Evolutionary conservation across 208 protist species (phyloP), one percentile per base, ranked within the genome.

Genomic region (Leishmania tropica): DNA sequence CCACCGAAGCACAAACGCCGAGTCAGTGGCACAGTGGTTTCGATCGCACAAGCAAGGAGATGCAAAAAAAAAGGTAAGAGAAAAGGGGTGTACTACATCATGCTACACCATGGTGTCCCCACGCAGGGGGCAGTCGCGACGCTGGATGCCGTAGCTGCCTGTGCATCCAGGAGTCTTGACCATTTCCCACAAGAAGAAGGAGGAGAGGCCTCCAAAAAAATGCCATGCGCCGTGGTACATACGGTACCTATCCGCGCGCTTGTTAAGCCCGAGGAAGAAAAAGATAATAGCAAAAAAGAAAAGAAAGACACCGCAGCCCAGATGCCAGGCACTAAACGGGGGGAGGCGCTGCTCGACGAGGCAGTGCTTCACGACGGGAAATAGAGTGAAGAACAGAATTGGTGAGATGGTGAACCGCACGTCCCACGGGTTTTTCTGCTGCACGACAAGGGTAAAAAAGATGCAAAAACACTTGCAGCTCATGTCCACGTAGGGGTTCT

Each of bases 191-290:
- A 95, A 67, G 62, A 88, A 95, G n/a, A 89, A 89, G 0, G 86
- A 87, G 15, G 75, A 62, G 1, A 93, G 78, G 37, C 90, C 93
- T n/a, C 72, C 85, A 60, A 94, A 87, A 45, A 95, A 89, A 60
- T 96, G 92, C 89, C 91, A 97, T 56, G 87, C 42, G n/a, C 93
- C 88, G 81, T 97, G 93, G 68, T 87, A 95, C 37, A 97, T 82
- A 64, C 93, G 91, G 58, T 87, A 93, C 28, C 87, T 86, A 78
- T 96, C 93, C 7, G 83, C 78, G 35, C 62, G 35, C 47, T 96
- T 92, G 79, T 96, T 78, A 17, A 94, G 85, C 8, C 94, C 93
- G 1, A 87, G 68, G 28, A 90, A 53, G 75, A 97, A 97, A 75
- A 85, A 94, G 28, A 80, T 75, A 19, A 86, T 62, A 21, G 76